phyloP scores from a whole-genome alignment of 2,329 filamentous ascomycete genomes.

The Penicillium sp. region DNA sequence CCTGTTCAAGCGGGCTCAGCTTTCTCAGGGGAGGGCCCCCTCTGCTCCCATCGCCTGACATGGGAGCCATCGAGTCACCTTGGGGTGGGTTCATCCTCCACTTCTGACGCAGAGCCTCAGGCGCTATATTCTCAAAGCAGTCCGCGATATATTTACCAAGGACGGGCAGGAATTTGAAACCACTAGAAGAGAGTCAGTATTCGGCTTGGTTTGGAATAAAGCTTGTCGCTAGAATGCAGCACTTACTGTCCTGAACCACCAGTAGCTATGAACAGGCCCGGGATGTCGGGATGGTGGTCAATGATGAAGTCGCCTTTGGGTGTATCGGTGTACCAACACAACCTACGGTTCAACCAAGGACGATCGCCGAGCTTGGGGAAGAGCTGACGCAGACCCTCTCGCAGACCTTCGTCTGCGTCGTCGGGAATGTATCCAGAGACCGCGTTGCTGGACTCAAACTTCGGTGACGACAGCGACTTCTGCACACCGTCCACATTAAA shows the following conservation, averaged over 20 bases:
- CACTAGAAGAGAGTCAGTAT: constrained; percentile 13
- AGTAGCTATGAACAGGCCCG: constrained; percentile 44
- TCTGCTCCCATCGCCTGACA: constrained; percentile 30
- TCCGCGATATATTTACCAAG: constrained; percentile 61
- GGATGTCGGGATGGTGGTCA: constrained; percentile 59
- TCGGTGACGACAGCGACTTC: constrained; percentile 36
- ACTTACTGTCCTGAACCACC: constrained; percentile 28
- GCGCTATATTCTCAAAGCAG: constrained; percentile 47
- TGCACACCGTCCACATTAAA: constrained; percentile 18
- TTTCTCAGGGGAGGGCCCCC: constrained; percentile 27
- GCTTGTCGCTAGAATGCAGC: background rate
- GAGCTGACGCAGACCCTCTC: constrained; percentile 56
- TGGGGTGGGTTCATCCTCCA: constrained; percentile 42
- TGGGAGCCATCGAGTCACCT: constrained; percentile 3
- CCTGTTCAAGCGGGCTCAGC: constrained; percentile 24
- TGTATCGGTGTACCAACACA: constrained; percentile 73
- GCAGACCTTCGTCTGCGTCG: constrained; percentile 58
- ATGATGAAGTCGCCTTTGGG: constrained; percentile 65
- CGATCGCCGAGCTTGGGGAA: constrained; percentile 57
- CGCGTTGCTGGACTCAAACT: constrained; percentile 39
- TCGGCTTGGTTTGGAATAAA: background rate
- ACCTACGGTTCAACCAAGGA: constrained; percentile 56
- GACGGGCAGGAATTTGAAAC: constrained; percentile 63
- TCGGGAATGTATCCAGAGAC: constrained; percentile 34
- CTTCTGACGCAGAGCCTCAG: constrained; percentile 56